A percentile compares a stretch with the other conserved stretches of the same genome.
Conservation (phyloP, 2,329 filamentous ascomycete genomes). For the Fusarium sp. region DNA sequence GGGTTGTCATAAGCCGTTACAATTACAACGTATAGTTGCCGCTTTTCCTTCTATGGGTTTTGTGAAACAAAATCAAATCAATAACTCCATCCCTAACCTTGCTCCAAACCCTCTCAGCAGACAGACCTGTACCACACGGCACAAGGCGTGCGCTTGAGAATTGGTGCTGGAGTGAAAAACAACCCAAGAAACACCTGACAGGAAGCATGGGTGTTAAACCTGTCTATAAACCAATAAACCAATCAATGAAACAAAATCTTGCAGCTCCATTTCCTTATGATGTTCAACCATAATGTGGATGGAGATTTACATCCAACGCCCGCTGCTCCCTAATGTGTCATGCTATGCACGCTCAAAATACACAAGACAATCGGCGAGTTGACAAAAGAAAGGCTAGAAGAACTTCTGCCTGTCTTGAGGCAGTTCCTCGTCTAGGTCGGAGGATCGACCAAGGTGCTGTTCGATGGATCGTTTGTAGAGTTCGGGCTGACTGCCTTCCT, state of each 20-base stretch:
- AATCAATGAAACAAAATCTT: conserved; percentile 41
- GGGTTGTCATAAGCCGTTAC: conserved; percentile 50
- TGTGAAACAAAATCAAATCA: conserved; percentile 46
- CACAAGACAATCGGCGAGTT: conserved; percentile 43
- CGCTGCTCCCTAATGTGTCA: conserved; percentile 49
- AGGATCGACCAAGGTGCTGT: conserved; percentile 70
- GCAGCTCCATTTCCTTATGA: conserved; percentile 44
- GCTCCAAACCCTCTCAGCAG: conserved; percentile 14
- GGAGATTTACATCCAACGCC: conserved; percentile 52
- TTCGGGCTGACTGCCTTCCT: conserved; percentile 72
- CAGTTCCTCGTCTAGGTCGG: conserved; percentile 33
- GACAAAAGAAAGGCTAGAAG: conserved; percentile 46
- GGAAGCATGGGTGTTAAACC: conserved; percentile 32
- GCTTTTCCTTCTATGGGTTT: conserved; percentile 50
- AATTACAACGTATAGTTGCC: conserved; percentile 50
- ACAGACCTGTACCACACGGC: conserved; percentile 12
- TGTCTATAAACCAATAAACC: conserved; percentile 47
- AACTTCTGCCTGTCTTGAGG: conserved; percentile 25
- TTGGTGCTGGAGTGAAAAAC: conserved; percentile 25
- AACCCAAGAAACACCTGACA: conserved; percentile 48
- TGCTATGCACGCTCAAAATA: conserved; percentile 54
- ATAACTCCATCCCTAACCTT: conserved; percentile 36
- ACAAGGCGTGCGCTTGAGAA: conserved; percentile 8
- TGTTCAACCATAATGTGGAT: conserved; percentile 49
- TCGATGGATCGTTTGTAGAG: conserved; percentile 72